Percentiles rank a stretch among this genome's conserved stretches.
These are phyloP conservation scores for Cladosporium colombiae DNA, from an alignment of 2,329 filamentous ascomycete species.

Conservation along the genomic window DNA sequence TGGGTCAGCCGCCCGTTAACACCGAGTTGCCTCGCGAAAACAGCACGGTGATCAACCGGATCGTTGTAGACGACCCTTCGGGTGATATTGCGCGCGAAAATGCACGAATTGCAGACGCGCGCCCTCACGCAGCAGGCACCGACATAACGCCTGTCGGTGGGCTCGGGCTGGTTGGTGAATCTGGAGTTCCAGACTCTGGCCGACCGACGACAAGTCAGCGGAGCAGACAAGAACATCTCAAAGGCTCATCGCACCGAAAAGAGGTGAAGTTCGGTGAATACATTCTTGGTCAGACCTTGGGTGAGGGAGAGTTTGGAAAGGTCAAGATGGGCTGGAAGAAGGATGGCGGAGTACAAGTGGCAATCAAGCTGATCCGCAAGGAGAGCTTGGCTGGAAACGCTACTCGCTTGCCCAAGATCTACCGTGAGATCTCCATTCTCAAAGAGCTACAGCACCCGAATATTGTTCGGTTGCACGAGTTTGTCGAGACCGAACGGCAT, in stretches of 20 bases:
- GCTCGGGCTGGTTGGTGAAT: conserved; percentile 52
- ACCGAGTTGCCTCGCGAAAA: conserved; percentile 68
- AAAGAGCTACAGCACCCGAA: conserved; percentile 88
- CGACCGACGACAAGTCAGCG: conserved; percentile 36
- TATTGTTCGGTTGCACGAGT: conserved; percentile 94
- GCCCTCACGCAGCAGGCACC: conserved; percentile 44
- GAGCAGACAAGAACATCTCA: conserved; percentile 61
- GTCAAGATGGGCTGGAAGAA: conserved; percentile 98
- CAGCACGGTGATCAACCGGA: conserved; percentile 75
- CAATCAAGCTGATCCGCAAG: conserved; percentile 95
- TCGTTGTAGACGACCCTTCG: conserved; percentile 74
- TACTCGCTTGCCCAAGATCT: conserved; percentile 89
- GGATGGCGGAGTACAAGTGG: conserved; percentile 87
- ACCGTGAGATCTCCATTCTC: conserved; percentile 92
- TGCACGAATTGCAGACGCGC: conserved; percentile 66
- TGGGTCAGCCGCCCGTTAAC: conserved; percentile 55
- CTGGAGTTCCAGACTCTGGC: conserved; percentile 51
- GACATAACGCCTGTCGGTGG: conserved; percentile 49
- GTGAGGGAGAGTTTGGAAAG: conserved; percentile 97
- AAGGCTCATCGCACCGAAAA: conserved; percentile 58
- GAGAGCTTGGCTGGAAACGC: conserved; percentile 88
- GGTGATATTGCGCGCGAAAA: conserved; percentile 71
- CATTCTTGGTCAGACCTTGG: conserved; percentile 90
- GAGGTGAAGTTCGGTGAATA: conserved; percentile 93
- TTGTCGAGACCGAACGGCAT: conserved; percentile 95